A percentile compares a stretch with the other conserved stretches of the same genome.
These are phyloP conservation scores for Aspergillus tamarii DNA, from an alignment of 2,329 filamentous ascomycete species.

Conservation along the genomic window DNA sequence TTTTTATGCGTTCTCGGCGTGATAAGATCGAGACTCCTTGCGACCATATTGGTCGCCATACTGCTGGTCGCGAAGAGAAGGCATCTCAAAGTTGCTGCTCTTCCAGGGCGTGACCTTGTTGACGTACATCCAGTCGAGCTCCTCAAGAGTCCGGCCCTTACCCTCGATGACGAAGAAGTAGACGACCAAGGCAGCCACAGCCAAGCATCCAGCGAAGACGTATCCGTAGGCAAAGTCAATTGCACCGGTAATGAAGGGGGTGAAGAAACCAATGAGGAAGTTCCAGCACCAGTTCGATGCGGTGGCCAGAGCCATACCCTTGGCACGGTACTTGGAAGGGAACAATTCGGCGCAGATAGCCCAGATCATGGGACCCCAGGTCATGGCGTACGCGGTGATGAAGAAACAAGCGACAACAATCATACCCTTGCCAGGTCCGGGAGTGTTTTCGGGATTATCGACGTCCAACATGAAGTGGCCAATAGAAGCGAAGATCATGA, in stretches of 20 bases:
- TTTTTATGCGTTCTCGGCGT: conserved; percentile 34
- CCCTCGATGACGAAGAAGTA: conserved; percentile 79
- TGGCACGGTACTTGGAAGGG: conserved; percentile 61
- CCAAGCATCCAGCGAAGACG: conserved; percentile 73
- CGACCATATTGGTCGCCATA: conserved; percentile 16
- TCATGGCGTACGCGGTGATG: conserved; percentile 69
- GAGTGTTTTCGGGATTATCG: conserved; percentile 46
- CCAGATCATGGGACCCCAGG: conserved; percentile 67
- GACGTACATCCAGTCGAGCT: conserved; percentile 76
- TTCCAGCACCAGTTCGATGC: conserved; percentile 77
- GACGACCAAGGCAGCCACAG: conserved; percentile 62
- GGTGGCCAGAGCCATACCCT: conserved; percentile 78
- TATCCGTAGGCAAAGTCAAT: conserved; percentile 78
- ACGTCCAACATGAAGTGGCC: conserved; percentile 50
- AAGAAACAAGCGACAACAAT: conserved; percentile 74
- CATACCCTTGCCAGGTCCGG: conserved; percentile 64
- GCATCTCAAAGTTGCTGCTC: conserved; percentile 54
- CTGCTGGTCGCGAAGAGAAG: conserved; percentile 17
- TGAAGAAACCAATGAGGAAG: conserved; percentile 75
- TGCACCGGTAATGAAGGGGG: conserved; percentile 71
- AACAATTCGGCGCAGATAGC: conserved; percentile 50
- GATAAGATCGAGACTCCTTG: conserved; percentile 28
- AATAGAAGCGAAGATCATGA: conserved; percentile 66
- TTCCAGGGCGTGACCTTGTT: conserved; percentile 62
- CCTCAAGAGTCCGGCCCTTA: conserved; percentile 70